A percentile compares a stretch with the other conserved stretches of the same genome.
These are phyloP conservation scores for Simmondsia chinensis DNA, from an alignment of 148 eudicot species.

Conservation along the genomic window DNA sequence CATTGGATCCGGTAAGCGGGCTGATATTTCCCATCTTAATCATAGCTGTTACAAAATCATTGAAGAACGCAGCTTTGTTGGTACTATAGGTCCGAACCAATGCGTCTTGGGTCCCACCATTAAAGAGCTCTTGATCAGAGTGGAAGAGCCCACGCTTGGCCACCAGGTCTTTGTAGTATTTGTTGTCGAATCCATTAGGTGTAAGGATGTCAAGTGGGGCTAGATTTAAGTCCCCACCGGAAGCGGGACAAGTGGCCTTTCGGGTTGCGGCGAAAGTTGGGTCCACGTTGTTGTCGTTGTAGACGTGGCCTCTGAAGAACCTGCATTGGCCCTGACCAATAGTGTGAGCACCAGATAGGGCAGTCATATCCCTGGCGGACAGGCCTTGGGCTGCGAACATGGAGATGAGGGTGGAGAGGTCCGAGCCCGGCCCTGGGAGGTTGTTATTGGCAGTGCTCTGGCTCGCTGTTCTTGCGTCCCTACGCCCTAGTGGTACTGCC, in stretches of 20 bases:
- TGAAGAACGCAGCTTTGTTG: slow-evolving; percentile 17
- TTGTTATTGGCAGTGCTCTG: slow-evolving; percentile 23
- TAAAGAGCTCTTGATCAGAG: slow-evolving; percentile 47
- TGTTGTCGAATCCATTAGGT: slow-evolving; percentile 27
- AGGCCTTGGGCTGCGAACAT: slow-evolving; percentile 31
- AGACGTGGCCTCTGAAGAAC: slow-evolving; percentile 26
- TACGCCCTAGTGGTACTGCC: slow-evolving; percentile 40
- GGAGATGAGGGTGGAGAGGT: slow-evolving; percentile 29
- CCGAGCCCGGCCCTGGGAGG: slow-evolving; percentile 32
- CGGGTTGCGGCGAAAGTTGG: slow-evolving; percentile 11
- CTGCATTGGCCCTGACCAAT: slow-evolving; percentile 34
- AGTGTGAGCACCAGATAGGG: slow-evolving; percentile 50
- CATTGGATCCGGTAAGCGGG: slow-evolving; percentile 40
- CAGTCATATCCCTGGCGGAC: slow-evolving; percentile 32
- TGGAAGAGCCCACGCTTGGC: slow-evolving; percentile 32
- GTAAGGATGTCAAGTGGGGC: slow-evolving; percentile 29
- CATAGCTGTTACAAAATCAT: slow-evolving; percentile 39
- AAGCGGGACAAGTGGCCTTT: slow-evolving; percentile 20
- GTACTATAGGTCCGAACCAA: slow-evolving; percentile 26
- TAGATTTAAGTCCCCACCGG: slow-evolving; percentile 28
- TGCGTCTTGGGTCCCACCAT: too few relatives aligned
- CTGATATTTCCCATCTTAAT: slow-evolving; percentile 31
- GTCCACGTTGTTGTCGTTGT: slow-evolving; percentile 31
- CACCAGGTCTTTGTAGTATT: slow-evolving; percentile 24
- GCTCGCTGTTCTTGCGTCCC: slow-evolving; percentile 42